Evolutionary conservation across 805 yeast species (phyloP).

Genomic region (Saturnispora kantuleensis): DNA sequence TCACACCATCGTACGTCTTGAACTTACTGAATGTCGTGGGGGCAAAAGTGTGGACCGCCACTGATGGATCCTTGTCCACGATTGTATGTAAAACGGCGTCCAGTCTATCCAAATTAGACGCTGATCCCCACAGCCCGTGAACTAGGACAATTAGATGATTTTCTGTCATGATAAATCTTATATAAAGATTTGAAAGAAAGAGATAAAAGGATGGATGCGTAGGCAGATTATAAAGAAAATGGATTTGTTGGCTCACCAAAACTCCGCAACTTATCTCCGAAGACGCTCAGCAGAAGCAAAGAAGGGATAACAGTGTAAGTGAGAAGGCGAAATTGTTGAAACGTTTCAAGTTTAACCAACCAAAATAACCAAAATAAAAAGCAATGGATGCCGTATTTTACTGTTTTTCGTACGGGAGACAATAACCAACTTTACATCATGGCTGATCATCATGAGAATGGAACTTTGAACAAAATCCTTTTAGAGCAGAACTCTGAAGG

Average conservation of each 20-base stretch:
- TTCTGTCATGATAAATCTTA: background rate
- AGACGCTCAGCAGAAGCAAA: too few species aligned
- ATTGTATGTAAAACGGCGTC: slow-evolving; percentile 32
- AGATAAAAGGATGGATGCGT: too few species aligned
- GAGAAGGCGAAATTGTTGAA: slow-evolving; percentile 68
- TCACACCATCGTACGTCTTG: slow-evolving; percentile 79
- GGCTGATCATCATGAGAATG: slow-evolving; percentile 92
- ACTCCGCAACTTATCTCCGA: too few species aligned
- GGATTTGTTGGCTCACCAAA: background rate
- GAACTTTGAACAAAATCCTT: slow-evolving; percentile 73
- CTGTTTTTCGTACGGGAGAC: slow-evolving; percentile 78
- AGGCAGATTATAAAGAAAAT: too few species aligned
- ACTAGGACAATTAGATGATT: slow-evolving; percentile 59
- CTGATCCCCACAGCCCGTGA: slow-evolving; percentile 75
- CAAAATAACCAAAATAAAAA: slow-evolving; percentile 12
- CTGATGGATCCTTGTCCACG: slow-evolving; percentile 18
- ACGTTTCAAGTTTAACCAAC: slow-evolving; percentile 18
- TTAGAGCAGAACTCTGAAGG: slow-evolving; percentile 66
- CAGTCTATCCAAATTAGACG: slow-evolving; percentile 43
- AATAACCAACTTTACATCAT: slow-evolving; percentile 71
- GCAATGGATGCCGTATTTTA: slow-evolving; percentile 57
- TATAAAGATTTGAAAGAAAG: background rate
- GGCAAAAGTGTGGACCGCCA: slow-evolving; percentile 31
- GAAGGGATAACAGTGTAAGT: slow-evolving; percentile 21
- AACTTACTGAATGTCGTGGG: slow-evolving; percentile 59